A percentile compares a stretch with the other conserved stretches of the same genome.
phyloP scores from a whole-genome alignment of 2,329 filamentous ascomycete genomes.

The Pseudocercospora musae region DNA sequence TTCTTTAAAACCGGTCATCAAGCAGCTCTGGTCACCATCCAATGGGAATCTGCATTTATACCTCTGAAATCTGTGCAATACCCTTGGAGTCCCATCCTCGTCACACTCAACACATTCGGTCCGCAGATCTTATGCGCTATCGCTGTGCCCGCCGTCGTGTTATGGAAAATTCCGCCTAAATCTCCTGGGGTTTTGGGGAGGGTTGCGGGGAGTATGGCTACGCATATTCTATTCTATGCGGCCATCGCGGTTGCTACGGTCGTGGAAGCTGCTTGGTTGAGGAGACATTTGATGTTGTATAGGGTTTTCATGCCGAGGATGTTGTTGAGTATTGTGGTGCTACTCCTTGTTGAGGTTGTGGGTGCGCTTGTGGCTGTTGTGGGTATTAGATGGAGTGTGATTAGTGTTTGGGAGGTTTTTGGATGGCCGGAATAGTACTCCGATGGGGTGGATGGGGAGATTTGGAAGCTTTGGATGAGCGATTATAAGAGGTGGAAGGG shows the following conservation, averaged over 20 bases:
- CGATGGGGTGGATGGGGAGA: neutral
- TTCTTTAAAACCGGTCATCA: conserved; percentile 99
- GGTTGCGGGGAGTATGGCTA: conserved; percentile 66
- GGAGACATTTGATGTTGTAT: conserved; percentile 94
- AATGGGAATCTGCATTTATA: conserved; percentile 96
- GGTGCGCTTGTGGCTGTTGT: conserved; percentile 67
- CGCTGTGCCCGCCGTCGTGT: conserved; percentile 72
- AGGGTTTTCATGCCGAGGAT: conserved; percentile 89
- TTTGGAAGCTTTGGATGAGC: neutral
- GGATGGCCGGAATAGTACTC: conserved; percentile 56
- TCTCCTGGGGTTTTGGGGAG: conserved; percentile 62
- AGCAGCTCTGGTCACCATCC: conserved; percentile 78
- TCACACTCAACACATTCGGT: conserved; percentile 83
- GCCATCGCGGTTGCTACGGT: conserved; percentile 82
- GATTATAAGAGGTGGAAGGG: neutral
- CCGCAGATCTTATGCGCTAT: conserved; percentile 80
- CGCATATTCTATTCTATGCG: conserved; percentile 78
- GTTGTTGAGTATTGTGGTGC: conserved; percentile 70
- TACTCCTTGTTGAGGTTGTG: conserved; percentile 75
- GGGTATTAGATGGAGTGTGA: conserved; percentile 70
- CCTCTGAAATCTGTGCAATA: conserved; percentile 78
- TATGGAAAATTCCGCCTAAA: conserved; percentile 87
- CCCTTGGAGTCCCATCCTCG: conserved; percentile 80
- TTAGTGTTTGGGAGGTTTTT: conserved; percentile 83
- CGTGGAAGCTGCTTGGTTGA: conserved; percentile 81